Evolutionary conservation across 257 asterid species (phyloP).

Genomic region (Solanum medicagineum): DNA sequence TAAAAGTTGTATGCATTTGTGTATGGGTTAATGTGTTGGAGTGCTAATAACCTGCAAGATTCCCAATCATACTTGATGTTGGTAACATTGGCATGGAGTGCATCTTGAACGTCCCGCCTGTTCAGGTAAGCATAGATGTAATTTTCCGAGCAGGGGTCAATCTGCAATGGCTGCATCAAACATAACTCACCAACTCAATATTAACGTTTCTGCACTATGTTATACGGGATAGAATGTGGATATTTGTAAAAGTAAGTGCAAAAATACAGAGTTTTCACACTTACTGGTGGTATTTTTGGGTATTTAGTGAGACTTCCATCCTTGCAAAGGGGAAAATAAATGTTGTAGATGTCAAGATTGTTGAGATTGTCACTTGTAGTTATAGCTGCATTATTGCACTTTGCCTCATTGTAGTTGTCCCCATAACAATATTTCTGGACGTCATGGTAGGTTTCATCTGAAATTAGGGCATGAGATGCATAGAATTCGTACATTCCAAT

Average conservation of each 20-base stretch:
- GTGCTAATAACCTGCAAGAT: background rate
- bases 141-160: background rate
- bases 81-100: background rate
- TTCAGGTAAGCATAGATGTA: background rate
- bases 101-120: background rate
- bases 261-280: background rate
- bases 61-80: background rate
- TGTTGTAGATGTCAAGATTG: background rate
- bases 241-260: background rate
- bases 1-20: background rate
- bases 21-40: background rate
- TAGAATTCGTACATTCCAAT: background rate
- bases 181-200: background rate
- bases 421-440: background rate
- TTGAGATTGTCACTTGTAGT: background rate
- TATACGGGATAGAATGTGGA: background rate
- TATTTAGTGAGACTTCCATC: background rate
- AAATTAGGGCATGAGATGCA: slow-evolving; percentile 4
- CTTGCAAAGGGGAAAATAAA: background rate
- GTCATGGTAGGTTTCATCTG: slow-evolving; percentile 2
- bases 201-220: background rate
- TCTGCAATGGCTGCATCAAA: background rate
- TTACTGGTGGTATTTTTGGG: background rate
- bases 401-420: background rate
- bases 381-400: background rate